phyloP scores from a whole-genome alignment of 495 filamentous ascomycete species.

The Aspergillus conjunctus region DNA sequence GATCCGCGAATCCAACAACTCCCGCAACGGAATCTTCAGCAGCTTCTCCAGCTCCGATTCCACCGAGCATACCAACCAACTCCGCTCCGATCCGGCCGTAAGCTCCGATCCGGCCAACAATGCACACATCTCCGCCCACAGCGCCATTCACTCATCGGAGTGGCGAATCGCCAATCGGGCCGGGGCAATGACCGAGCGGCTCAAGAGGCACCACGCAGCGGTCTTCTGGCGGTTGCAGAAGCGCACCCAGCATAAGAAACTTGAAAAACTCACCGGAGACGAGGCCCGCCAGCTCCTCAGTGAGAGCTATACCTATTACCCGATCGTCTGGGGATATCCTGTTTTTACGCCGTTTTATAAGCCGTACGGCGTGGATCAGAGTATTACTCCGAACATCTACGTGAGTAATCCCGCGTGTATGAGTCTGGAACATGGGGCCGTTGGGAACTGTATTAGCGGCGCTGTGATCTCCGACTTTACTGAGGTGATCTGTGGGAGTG shows the following conservation, averaged over 20 bases:
- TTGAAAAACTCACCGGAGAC: slow-evolving; percentile 36
- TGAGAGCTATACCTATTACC: slow-evolving; percentile 18
- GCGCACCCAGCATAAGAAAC: slow-evolving; percentile 50
- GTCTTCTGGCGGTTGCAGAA: slow-evolving; percentile 62
- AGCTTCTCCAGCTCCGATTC: slow-evolving; percentile 33
- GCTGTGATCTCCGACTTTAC: background rate
- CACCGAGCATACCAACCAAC: slow-evolving; percentile 44
- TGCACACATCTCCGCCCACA: slow-evolving; percentile 75
- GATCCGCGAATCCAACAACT: slow-evolving; percentile 62
- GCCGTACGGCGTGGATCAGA: slow-evolving; percentile 51
- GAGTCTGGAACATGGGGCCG: background rate
- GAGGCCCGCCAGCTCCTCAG: slow-evolving; percentile 28
- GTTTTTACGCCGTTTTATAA: slow-evolving; percentile 54
- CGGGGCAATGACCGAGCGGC: slow-evolving; percentile 14
- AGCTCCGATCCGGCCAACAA: slow-evolving; percentile 59
- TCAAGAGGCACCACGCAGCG: slow-evolving; percentile 62
- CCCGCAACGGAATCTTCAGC: slow-evolving; percentile 32
- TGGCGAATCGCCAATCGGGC: slow-evolving; percentile 2
- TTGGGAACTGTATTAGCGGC: background rate
- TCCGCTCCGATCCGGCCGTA: slow-evolving; percentile 55
- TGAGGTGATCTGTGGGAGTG: background rate
- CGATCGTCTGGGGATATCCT: slow-evolving; percentile 47
- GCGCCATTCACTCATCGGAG: slow-evolving; percentile 39
- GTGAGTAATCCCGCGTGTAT: background rate
- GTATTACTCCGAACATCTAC: background rate